These are phyloP conservation scores for Cryptomeria japonica DNA, from an alignment of 75 land plant genomes.

Conservation along the genomic window DNA sequence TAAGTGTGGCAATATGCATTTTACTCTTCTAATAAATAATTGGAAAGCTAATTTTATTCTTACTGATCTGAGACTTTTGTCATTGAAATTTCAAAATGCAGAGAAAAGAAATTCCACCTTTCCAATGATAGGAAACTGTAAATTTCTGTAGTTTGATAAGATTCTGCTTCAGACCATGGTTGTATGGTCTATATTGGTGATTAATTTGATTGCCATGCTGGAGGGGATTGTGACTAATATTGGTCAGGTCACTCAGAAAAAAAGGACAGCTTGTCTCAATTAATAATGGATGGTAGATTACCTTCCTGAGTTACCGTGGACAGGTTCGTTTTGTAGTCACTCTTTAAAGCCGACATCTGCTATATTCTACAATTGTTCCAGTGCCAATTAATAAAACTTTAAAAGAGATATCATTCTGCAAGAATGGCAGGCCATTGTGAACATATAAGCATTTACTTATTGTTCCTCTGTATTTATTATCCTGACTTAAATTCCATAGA, in stretches of 20 bases:
- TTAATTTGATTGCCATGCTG: neutral
- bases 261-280: neutral
- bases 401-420: neutral
- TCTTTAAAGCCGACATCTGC: neutral
- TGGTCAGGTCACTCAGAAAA: neutral
- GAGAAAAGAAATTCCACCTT: neutral
- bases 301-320: neutral
- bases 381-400: neutral
- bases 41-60: neutral
- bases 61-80: neutral
- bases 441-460: neutral
- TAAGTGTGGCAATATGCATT: conserved; percentile 24
- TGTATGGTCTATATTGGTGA: neutral
- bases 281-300: neutral
- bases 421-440: neutral
- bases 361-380: neutral
- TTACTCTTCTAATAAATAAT: neutral
- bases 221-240: neutral
- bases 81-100: neutral
- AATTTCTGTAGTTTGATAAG: neutral
- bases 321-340: neutral
- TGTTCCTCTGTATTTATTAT: neutral
- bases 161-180: neutral
- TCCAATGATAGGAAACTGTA: neutral
- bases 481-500: neutral